Percentiles rank a stretch among this genome's conserved stretches.
Conservation (phyloP, 148 eudicot species). For the Cornus controversa region DNA sequence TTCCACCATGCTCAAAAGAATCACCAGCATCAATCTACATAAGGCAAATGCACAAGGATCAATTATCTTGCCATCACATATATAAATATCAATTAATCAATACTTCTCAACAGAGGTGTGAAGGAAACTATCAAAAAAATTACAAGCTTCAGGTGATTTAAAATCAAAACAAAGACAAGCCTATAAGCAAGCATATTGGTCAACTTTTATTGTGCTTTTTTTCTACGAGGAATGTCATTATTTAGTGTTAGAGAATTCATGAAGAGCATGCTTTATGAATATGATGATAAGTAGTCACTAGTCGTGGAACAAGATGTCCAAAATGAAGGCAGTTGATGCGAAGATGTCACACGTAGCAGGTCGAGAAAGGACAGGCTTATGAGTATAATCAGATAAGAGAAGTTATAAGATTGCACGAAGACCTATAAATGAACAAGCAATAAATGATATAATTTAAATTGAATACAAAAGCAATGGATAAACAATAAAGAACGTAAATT, state of each 20-base stretch:
- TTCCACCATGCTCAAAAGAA: constrained; percentile 23
- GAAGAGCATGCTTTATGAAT: not conserved
- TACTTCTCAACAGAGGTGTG: not conserved
- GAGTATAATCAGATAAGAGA: no score
- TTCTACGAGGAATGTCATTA: not conserved
- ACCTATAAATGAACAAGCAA: no score
- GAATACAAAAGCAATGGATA: no score
- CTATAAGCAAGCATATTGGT: not conserved
- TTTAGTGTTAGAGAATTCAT: not conserved
- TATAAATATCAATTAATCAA: not conserved
- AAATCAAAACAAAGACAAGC: not conserved
- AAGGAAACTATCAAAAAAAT: not conserved
- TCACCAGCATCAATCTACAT: constrained; percentile 33
- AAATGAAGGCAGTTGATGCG: no score
- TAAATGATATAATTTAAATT: no score
- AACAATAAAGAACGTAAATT: no score
- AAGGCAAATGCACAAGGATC: constrained; percentile 11
- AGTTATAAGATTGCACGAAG: no score
- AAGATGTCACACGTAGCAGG: no score
- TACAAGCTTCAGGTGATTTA: not conserved
- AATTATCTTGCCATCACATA: not conserved
- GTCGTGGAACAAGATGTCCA: no score
- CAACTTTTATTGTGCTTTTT: not conserved
- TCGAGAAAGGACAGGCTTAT: no score
- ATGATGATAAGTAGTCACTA: no score